These are phyloP conservation scores for Phytophthora lateralis DNA, from an alignment of 352 stramenopile genomes.

Conservation along the genomic window DNA sequence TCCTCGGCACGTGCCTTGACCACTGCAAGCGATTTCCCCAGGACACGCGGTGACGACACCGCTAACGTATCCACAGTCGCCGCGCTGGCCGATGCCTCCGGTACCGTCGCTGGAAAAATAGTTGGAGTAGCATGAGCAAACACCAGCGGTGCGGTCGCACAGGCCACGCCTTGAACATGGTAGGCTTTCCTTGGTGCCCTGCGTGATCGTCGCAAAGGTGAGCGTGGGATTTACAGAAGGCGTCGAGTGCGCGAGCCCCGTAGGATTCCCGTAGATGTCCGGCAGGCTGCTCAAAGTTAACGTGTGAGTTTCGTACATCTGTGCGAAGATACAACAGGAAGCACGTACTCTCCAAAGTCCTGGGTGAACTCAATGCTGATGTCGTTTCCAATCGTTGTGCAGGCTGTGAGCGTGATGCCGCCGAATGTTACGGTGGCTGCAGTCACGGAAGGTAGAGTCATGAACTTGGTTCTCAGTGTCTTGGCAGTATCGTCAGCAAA, in stretches of 20 bases:
- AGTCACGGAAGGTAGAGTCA: slow-evolving; percentile 64
- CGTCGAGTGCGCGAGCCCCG: slow-evolving; percentile 54
- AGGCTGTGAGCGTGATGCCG: slow-evolving; percentile 67
- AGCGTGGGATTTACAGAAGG: slow-evolving; percentile 51
- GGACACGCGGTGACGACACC: slow-evolving; percentile 67
- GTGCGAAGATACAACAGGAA: neutral
- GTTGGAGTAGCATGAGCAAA: slow-evolving; percentile 86
- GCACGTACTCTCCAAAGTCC: slow-evolving; percentile 72
- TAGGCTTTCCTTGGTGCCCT: slow-evolving; percentile 91
- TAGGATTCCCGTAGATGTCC: slow-evolving; percentile 61
- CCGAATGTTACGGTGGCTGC: slow-evolving; percentile 73
- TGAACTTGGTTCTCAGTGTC: slow-evolving; percentile 56
- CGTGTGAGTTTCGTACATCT: neutral
- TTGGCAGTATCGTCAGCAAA: slow-evolving; percentile 50
- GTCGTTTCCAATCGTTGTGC: slow-evolving; percentile 76
- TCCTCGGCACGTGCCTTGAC: slow-evolving; percentile 70
- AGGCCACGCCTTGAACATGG: slow-evolving; percentile 85
- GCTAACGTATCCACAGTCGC: slow-evolving; percentile 91
- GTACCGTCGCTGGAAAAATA: slow-evolving; percentile 88
- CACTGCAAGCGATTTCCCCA: slow-evolving; percentile 75
- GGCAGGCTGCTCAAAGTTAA: slow-evolving; percentile 42
- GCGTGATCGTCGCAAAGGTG: slow-evolving; percentile 53
- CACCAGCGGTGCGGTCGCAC: slow-evolving; percentile 74
- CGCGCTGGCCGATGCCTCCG: slow-evolving; percentile 80
- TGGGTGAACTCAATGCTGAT: slow-evolving; percentile 81